Evolutionary conservation across 164 flowering plant genomes (phyloP).

Genomic region (Chimonanthus praecox): DNA sequence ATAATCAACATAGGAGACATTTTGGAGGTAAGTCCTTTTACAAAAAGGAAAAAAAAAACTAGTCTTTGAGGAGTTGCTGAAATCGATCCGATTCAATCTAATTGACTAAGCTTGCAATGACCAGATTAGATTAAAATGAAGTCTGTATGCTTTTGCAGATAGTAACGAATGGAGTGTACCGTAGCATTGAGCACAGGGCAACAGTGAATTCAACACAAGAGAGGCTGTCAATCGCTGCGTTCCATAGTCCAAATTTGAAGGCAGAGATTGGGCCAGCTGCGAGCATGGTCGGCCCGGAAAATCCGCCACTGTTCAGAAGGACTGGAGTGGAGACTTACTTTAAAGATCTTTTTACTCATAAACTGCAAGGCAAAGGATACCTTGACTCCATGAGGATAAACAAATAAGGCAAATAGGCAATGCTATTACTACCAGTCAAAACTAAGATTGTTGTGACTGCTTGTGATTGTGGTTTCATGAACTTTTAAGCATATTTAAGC

Average conservation of each 20-base stretch:
- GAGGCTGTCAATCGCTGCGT: conserved; percentile 35
- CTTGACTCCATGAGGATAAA: conserved; percentile 1
- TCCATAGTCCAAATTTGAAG: conserved; percentile 25
- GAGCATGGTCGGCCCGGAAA: conserved; percentile 10
- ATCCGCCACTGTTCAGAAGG: conserved; percentile 23
- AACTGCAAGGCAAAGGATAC: conserved; percentile 3
- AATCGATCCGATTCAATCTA: not conserved
- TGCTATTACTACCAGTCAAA: not conserved
- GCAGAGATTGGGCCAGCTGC: conserved; percentile 26
- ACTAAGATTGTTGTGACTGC: no score
- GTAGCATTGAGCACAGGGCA: conserved; percentile 35
- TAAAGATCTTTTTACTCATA: not conserved
- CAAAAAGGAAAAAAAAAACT: not conserved
- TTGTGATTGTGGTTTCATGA: no score
- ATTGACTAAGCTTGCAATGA: not conserved
- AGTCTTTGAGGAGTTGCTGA: not conserved
- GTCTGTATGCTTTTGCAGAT: conserved; percentile 20
- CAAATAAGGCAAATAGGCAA: not conserved
- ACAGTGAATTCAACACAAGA: conserved; percentile 27
- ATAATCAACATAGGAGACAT: conserved; percentile 43
- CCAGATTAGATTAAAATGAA: not conserved
- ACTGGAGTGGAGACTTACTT: conserved; percentile 17
- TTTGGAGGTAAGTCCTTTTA: conserved; percentile 30
- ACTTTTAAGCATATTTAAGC: no score
- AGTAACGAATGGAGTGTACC: conserved; percentile 34